Evolutionary conservation across 257 asterid genomes (phyloP), one percentile per base, ranked within the genome.

Genomic region (Apocynum venetum): DNA sequence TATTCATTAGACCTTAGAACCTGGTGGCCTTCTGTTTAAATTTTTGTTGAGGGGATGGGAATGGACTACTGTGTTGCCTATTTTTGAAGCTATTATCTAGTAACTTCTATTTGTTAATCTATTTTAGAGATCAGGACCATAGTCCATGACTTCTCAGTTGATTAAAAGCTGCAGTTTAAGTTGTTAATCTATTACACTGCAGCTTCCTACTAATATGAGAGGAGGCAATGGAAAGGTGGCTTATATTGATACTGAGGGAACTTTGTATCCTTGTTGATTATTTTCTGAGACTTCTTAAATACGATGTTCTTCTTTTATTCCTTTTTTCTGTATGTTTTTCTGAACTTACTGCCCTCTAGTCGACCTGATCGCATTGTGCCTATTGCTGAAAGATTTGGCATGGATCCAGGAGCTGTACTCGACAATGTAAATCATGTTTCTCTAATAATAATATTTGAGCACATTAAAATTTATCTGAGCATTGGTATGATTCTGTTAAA

Each of bases 171-270:
- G 59, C 69, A 55, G 40, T 64, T 51, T 60, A 52, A 43, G 56
- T 66, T 57, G 20, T 75, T 56, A 36, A 19, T 74, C 66, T 60
- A 38, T 57, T 8, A 15, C 76, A 70, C 74, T 89, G 81, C 95
- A 96, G 99, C 98, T 96, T 78, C 99, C 99, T 52, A 85, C 87
- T 75, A 91, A 80, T 75, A 87, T 96, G 98, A 93, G 83, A 81
- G 99, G 99, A 67, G 99, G 99, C 79, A 96, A 96, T 77, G 99
- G 99, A 76, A 96, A 96, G 84, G 99, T 96, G 87, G 98, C 97
- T 83, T 96, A 91, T 81, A 90, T 96, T 64, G 97, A 93, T 83
- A 93, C 99, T 9, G 97, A 95, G 85, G 98, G 98, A 65, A 95
- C 98, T 52, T 95, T 95, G 98, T 95, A 95, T 91, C 97, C 96